A percentile compares a stretch with the other conserved stretches of the same genome.
These are phyloP conservation scores for Magnaporthales sp. DNA, from an alignment of 2,329 filamentous ascomycete species.

Conservation along the genomic window DNA sequence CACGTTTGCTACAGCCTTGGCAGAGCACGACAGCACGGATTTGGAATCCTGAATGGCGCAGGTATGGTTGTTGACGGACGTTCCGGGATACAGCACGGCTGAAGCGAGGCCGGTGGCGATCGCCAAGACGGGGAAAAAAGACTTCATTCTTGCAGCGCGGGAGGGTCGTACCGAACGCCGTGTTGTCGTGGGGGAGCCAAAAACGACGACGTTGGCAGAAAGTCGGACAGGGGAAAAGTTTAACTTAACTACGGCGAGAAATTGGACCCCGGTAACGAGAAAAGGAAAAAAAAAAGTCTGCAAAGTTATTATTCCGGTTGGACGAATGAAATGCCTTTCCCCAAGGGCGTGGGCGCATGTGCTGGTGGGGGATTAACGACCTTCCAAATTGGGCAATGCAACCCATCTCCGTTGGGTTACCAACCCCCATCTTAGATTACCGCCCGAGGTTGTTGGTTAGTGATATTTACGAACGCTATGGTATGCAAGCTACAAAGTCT, in stretches of 20 bases:
- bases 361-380: background rate
- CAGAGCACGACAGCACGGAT: background rate
- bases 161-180: background rate
- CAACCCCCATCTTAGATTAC: no score
- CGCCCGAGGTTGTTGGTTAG: no score
- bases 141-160: background rate
- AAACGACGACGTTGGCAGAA: background rate
- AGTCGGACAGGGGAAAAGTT: background rate
- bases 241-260: background rate
- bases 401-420: background rate
- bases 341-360: background rate
- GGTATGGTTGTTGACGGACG: background rate
- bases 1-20: background rate
- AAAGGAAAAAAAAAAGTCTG: background rate
- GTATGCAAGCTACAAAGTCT: no score
- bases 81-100: background rate
- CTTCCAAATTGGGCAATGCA: background rate
- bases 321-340: background rate
- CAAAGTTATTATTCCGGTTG: background rate
- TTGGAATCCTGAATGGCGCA: background rate
- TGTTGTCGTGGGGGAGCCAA: background rate
- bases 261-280: background rate
- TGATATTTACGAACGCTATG: no score
- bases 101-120: background rate
- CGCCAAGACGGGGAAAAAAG: background rate